Base-by-base conservation (phyloP, 257 asterid species). In the Eucommia ulmoides region DNA sequence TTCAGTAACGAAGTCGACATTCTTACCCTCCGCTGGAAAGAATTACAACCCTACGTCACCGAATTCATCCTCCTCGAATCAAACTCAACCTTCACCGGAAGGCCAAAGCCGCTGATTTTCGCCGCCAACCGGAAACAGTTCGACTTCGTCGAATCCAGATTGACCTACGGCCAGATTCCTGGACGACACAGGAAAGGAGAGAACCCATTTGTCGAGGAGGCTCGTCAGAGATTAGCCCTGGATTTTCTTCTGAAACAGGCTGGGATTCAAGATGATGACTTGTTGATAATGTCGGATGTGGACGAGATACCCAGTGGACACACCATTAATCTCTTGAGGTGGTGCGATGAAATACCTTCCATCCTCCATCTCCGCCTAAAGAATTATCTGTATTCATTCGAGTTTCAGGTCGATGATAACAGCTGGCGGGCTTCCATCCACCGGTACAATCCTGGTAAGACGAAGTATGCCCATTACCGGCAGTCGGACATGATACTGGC, bases 381-480 rank as follows among this genome's bases (percentile, higher is more conserved):
- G 44, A 35, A 35, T 35, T 35, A 35, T 11, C 44, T 35, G 44
- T 35, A 35, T 35, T 35, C 44, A 35, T 35, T 35, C 11, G 44
- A 35, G 41, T 22, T 44, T 24, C 22, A 2, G 49, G 23, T 19
- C 25, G 52, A 59, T 47, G 11, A 20, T 4, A 20, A 24, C 16
- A 35, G 44, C 44, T 35, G 44, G 44, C 49, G 41, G 22, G 23
- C 0, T 47, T 23, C 15, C 15, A 51, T 54, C 25, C 60, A 54
- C 19, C 23, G 21, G 12, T 54, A 54, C 44, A 50, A 54, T 7
- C 44, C 60, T 0, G 60, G 60, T 19, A 54, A 54, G 51, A 54
- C 60, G 15, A 54, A 38, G n/a, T 54, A 54, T 23, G 60, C 51
- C 5, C 60, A 54, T 46, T 54, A 42, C 24, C 33, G 60, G 19